Conservation (phyloP, 495 filamentous ascomycete species). For the Darksidea phi region DNA sequence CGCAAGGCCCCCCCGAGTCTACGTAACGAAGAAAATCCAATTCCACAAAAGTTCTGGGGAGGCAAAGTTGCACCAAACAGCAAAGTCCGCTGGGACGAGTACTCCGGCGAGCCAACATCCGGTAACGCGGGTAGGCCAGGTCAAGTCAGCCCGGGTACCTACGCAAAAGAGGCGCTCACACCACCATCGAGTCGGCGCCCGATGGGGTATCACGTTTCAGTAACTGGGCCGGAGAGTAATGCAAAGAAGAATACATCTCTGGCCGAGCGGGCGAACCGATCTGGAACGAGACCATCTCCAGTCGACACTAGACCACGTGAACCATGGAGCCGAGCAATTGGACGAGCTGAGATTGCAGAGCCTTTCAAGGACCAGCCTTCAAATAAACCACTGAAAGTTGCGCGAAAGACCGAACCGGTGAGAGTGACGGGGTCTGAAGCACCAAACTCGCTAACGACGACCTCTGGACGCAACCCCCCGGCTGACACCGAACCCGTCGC, state of each 20-base stretch:
- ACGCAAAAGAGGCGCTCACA: constrained; percentile 13
- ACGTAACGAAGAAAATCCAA: not conserved
- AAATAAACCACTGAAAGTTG: constrained; percentile 22
- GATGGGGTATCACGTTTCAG: constrained; percentile 34
- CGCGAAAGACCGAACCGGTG: constrained; percentile 9
- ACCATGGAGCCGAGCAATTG: constrained; percentile 55
- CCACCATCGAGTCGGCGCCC: constrained; percentile 1
- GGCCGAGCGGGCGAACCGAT: constrained; percentile 12
- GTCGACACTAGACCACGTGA: constrained; percentile 43
- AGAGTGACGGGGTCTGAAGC: constrained; percentile 4
- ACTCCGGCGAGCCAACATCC: constrained; percentile 51
- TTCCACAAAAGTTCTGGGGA: constrained; percentile 30
- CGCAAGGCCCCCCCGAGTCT: constrained; percentile 20
- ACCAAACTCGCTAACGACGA: constrained; percentile 22
- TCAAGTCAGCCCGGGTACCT: constrained; percentile 36
- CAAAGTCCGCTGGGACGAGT: constrained; percentile 51
- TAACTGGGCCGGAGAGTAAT: constrained; percentile 34
- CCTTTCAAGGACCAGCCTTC: constrained; percentile 37
- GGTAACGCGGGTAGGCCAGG: constrained; percentile 41
- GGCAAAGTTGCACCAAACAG: constrained; percentile 30
- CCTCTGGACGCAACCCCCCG: constrained; percentile 18
- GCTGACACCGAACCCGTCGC: constrained; percentile 33
- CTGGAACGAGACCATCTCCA: constrained; percentile 10
- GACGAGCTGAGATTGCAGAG: constrained; percentile 48
- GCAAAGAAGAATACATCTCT: constrained; percentile 11